Base-by-base conservation (phyloP, 352 stramenopile genomes). In the Globisporangium rhizosaccharum region DNA sequence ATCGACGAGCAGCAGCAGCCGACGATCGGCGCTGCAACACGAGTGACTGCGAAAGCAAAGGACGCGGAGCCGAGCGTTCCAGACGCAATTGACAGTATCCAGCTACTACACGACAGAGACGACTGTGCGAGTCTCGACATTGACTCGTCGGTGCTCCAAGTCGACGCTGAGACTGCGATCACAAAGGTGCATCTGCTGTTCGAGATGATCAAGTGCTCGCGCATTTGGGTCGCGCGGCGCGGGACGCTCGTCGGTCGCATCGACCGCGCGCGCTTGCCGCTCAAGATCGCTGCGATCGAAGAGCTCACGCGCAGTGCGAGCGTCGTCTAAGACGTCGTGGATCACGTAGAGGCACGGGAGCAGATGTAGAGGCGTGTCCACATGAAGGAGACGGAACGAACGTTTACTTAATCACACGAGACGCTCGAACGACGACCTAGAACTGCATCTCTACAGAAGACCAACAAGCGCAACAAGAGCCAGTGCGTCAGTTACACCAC, bases 101-200 rank as follows among this genome's bases (percentile, higher is more conserved):
- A 55, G 33, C 53, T 75, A 23, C 53, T 59, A 25, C 60, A 60
- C 39, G 66, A 72, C 33, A 57, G 62, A 30, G 60, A 62, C 41
- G 66, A 72, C 41, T 51, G 65, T 42, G 58, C 57, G 42, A 66
- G 49, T 18, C 52, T 73, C 47, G 36, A 44, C 23, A 72, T 87
- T 36, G 75, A 85, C 66, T 70, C 75, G 28, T 76, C 75, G 0
- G 74, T 70, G 46, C 69, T 90, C 20, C 77, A 87, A 61, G 74
- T 85, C 17, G 75, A 83, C 59, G 66, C 63, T 5, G 72, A 79
- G 25, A 79, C 77, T 26, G 73, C 75, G 3, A 54, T 88, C 53
- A 70, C 87, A 57, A 82, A 75, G 15, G 69, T 87, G 33, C 78
- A 91, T 56, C 75, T 88, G 56, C 70, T 90, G 44, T 90, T 91